Evolutionary conservation across 345 rosid genomes (phyloP).

Genomic region (Melastoma malabathricum): DNA sequence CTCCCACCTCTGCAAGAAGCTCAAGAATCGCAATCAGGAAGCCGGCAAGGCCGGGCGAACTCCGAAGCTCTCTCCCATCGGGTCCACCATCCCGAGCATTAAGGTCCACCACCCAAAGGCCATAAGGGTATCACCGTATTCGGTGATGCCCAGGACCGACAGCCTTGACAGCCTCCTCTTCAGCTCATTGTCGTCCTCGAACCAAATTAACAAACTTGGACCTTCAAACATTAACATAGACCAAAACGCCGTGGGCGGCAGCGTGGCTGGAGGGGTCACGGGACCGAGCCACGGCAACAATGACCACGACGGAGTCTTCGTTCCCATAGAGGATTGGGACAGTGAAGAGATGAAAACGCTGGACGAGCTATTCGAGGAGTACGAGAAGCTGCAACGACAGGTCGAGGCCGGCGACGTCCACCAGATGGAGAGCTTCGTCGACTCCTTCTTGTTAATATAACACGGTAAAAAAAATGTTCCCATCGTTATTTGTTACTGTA

Average conservation of each 20-base stretch:
- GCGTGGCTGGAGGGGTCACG: too few relatives aligned
- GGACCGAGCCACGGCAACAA: too few relatives aligned
- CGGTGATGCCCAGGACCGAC: neutral
- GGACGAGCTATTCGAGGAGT: constrained; percentile 7
- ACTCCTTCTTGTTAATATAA: constrained; percentile 5
- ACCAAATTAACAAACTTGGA: neutral
- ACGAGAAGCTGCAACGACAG: neutral
- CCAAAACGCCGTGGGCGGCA: neutral
- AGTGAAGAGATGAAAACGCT: neutral
- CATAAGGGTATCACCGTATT: constrained; percentile 16
- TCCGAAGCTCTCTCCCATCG: constrained; percentile 5
- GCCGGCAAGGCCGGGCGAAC: neutral
- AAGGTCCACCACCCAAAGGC: constrained; percentile 41
- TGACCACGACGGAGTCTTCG: neutral
- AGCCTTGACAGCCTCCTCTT: neutral
- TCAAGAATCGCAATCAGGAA: constrained; percentile 12
- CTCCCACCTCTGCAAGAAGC: constrained; percentile 35
- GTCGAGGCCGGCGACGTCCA: neutral
- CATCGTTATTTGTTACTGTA: too few relatives aligned
- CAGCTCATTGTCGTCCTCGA: neutral
- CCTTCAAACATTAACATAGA: constrained; percentile 1
- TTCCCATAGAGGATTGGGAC: neutral
- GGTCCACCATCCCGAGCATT: constrained; percentile 3
- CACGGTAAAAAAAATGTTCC: too few relatives aligned
- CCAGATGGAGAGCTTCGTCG: constrained; percentile 5